These are phyloP conservation scores for Physcia stellaris DNA, from an alignment of 495 filamentous ascomycete genomes.

Conservation along the genomic window DNA sequence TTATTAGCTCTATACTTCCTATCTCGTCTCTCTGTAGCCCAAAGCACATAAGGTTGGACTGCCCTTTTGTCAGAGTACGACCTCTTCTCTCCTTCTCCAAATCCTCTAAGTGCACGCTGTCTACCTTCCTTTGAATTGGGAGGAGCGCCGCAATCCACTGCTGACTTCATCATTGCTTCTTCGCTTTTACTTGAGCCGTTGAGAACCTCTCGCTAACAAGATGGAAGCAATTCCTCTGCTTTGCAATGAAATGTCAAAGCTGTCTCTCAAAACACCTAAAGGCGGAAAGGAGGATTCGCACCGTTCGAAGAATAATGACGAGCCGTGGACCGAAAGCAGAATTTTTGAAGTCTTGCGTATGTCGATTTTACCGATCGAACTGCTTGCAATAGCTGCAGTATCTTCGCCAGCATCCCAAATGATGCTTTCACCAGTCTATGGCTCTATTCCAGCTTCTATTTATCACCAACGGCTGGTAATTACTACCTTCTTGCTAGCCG, in stretches of 20 bases:
- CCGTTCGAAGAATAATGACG: no score
- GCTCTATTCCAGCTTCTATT: slow-evolving; percentile 56
- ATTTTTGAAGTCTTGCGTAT: no score
- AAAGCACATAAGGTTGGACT: neutral
- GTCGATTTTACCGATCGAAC: no score
- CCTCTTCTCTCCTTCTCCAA: no score
- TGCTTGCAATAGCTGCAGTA: neutral
- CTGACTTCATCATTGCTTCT: slow-evolving; percentile 21
- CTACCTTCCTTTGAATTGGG: no score
- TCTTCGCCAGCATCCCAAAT: slow-evolving; percentile 26
- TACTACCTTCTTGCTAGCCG: slow-evolving; percentile 44
- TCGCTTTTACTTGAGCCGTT: neutral
- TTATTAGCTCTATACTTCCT: no score
- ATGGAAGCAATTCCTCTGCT: slow-evolving; percentile 48
- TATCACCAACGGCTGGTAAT: slow-evolving; percentile 56
- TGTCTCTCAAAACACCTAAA: no score
- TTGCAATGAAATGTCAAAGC: no score
- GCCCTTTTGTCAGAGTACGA: neutral
- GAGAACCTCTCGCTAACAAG: slow-evolving; percentile 12
- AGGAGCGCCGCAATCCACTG: slow-evolving; percentile 2
- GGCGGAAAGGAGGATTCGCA: no score
- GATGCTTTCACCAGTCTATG: slow-evolving; percentile 73
- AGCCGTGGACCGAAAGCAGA: no score
- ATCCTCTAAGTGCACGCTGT: no score
- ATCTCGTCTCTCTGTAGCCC: no score